Evolutionary conservation across 2,329 filamentous ascomycete species (phyloP), one percentile per base, ranked within the genome.

Genomic region (Paracoccidioides lutzii): DNA sequence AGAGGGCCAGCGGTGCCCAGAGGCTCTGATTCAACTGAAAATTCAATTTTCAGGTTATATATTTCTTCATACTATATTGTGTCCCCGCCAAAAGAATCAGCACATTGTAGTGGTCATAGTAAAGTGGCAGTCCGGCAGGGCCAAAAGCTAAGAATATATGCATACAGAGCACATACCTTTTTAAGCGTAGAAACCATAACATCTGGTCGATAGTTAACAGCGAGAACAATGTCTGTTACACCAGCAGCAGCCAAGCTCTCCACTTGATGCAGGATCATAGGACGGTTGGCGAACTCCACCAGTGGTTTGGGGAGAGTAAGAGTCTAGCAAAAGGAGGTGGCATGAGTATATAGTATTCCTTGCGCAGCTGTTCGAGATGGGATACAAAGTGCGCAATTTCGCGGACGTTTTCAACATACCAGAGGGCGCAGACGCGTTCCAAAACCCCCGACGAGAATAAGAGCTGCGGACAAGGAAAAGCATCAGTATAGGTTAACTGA

Each of bases 391-490:
- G 15, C 32, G 46, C 8, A 38, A 37, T 12, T 28, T 37, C 22
- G 33, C 32, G 37, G 54, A 44, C 4, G 15, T 6, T 58, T 58
- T 22, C 22, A 22, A 77, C 85, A 71, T 85, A 95, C 89, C 70
- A 97, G 82, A 79, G 91, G 91, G 71, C 91, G 88, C 69, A 98
- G 86, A 76, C 91, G 90, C 74, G 91, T 98, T 77, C 91, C 91
- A 75, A 96, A 98, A 74, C 91, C 93, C 78, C 93, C 93, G 75
- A 97, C 93, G 71, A 97, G 90, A 85, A 95, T 96, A 71, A 96
- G 86, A 77, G 90, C 90, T 96, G 69, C 57, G 55, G 52, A 53
- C 46, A 10, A 50, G 35, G 12, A n/a, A 4, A 53, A 53, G 61
- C 53, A 63, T 60, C 58, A 56, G 53, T 55, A 56, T n/a, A 57